Percentiles rank a stretch among this genome's conserved stretches.
Evolutionary conservation across 2,329 filamentous ascomycete genomes (phyloP).

Genomic region (Plectosphaerella plurivora): DNA sequence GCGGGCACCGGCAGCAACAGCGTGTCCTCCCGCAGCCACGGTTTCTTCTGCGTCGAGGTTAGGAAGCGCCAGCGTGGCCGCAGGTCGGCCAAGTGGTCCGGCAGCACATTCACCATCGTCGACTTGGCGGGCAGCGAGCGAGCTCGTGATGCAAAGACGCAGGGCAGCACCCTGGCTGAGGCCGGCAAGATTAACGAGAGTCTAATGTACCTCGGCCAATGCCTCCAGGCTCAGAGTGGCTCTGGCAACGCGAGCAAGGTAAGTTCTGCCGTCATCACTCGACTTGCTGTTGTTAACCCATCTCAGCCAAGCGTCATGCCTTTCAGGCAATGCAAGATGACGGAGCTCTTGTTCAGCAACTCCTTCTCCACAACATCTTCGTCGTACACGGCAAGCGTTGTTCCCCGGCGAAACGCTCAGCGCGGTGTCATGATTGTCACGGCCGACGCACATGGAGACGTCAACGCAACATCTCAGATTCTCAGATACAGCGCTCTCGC

Average conservation of each 20-base stretch:
- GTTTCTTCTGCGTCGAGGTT: slow-evolving; percentile 93
- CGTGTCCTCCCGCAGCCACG: slow-evolving; percentile 86
- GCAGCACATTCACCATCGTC: slow-evolving; percentile 79
- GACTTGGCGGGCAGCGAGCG: slow-evolving; percentile 93
- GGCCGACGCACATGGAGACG: slow-evolving; percentile 87
- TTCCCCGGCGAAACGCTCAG: slow-evolving; percentile 63
- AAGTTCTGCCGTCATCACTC: slow-evolving; percentile 15
- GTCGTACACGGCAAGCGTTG: slow-evolving; percentile 34
- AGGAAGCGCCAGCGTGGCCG: slow-evolving; percentile 64
- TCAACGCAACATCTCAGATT: slow-evolving; percentile 95
- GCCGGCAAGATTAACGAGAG: slow-evolving; percentile 98
- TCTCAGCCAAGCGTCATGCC: slow-evolving; percentile 66
- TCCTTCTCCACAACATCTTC: slow-evolving; percentile 65
- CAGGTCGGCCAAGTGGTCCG: slow-evolving; percentile 60
- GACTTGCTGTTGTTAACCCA: background rate
- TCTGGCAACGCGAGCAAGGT: slow-evolving; percentile 70
- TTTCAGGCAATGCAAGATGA: slow-evolving; percentile 80
- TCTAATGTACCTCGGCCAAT: slow-evolving; percentile 96
- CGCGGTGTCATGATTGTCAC: slow-evolving; percentile 95
- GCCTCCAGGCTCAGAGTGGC: slow-evolving; percentile 90
- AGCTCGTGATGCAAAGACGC: slow-evolving; percentile 88
- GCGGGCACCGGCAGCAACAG: slow-evolving; percentile 92
- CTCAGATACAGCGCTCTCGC: slow-evolving; percentile 90
- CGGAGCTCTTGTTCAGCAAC: slow-evolving; percentile 82
- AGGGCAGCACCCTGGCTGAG: slow-evolving; percentile 86